A percentile compares a stretch with the other conserved stretches of the same genome.
These are phyloP conservation scores for Maudiozyma bulderi DNA, from an alignment of 805 yeast genomes.

Conservation along the genomic window DNA sequence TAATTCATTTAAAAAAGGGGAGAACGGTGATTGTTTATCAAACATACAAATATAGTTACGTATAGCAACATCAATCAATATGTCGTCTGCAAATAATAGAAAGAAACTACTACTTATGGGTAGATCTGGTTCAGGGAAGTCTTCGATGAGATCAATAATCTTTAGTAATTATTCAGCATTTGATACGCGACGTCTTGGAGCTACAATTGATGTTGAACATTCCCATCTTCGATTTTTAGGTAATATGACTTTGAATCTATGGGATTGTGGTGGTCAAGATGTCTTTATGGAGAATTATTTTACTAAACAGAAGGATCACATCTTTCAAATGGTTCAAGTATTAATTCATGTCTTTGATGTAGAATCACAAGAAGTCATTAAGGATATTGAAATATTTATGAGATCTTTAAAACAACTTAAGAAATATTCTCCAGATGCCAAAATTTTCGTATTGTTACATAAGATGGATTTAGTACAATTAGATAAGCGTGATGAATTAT, in stretches of 20 bases:
- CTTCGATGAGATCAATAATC: slow-evolving; percentile 94
- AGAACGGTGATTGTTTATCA: background rate
- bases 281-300: slow-evolving; percentile 92
- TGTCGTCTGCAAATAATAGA: slow-evolving; percentile 29
- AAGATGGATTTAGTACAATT: slow-evolving; percentile 93
- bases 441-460: slow-evolving; percentile 83
- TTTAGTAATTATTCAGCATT: slow-evolving; percentile 94
- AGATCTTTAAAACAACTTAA: slow-evolving; percentile 73
- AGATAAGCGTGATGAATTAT: slow-evolving; percentile 76
- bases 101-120: slow-evolving; percentile 69
- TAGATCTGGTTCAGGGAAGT: slow-evolving; percentile 93
- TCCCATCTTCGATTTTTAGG: slow-evolving; percentile 88
- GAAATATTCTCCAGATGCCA: slow-evolving; percentile 81
- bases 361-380: slow-evolving; percentile 80
- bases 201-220: slow-evolving; percentile 97
- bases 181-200: slow-evolving; percentile 90
- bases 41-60: background rate
- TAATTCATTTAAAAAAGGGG: background rate
- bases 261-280: slow-evolving; percentile 99
- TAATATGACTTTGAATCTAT: slow-evolving; percentile 85
- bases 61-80: background rate
- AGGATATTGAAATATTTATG: slow-evolving; percentile 86
- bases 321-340: slow-evolving; percentile 92
- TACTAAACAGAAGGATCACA: slow-evolving; percentile 80
- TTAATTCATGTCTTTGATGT: slow-evolving; percentile 94